A percentile compares a stretch with the other conserved stretches of the same genome.
Conservation (phyloP, 192 early-diverging fungal genomes). For the Umbelopsis vinacea region DNA sequence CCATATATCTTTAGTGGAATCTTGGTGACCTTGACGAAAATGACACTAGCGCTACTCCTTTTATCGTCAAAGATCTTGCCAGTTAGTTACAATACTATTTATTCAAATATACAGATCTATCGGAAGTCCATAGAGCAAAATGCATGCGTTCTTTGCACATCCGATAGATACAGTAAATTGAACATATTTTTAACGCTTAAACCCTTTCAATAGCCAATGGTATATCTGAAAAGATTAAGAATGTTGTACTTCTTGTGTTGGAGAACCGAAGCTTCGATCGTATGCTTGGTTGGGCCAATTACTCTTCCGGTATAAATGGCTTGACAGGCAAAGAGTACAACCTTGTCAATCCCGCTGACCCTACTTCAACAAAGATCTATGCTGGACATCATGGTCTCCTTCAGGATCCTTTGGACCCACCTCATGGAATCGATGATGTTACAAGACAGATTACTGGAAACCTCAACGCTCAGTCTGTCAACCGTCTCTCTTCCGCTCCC, state of each 20-base stretch:
- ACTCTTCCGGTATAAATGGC: conserved; percentile 24
- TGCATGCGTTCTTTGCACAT: too few relatives aligned
- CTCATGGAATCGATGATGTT: conserved; percentile 17
- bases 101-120: background rate
- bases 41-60: conserved; percentile 39
- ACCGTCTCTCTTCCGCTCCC: background rate
- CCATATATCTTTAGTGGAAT: conserved; percentile 25
- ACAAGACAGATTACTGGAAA: conserved; percentile 30
- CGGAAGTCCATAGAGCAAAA: too few relatives aligned
- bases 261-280: conserved; percentile 37
- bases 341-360: conserved; percentile 28
- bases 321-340: conserved; percentile 33
- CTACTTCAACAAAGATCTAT: conserved; percentile 25
- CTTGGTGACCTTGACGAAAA: conserved; percentile 48
- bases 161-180: too few relatives aligned
- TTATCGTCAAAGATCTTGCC: conserved; percentile 30
- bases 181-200: too few relatives aligned
- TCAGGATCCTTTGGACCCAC: conserved; percentile 29
- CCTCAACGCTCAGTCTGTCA: background rate
- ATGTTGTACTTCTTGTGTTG: conserved; percentile 34
- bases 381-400: conserved; percentile 29
- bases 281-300: conserved; percentile 32
- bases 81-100: conserved; percentile 10
- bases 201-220: conserved; percentile 17
- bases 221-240: conserved; percentile 34